Evolutionary conservation across 129 eudicot species (phyloP).

Genomic region (Flaveria ramosissima): DNA sequence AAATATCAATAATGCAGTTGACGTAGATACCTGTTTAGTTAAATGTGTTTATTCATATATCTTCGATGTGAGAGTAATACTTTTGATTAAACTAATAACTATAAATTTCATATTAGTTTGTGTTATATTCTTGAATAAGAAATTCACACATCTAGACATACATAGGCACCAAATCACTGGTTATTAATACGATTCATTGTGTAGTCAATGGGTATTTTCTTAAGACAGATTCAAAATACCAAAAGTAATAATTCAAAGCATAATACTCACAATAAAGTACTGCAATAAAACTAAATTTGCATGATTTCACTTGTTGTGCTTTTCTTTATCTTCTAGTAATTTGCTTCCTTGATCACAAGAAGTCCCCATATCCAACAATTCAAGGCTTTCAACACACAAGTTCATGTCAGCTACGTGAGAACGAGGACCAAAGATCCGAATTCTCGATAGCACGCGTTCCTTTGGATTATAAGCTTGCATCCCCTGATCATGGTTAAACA

Average conservation of each 20-base stretch:
- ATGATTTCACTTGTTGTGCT: not conserved
- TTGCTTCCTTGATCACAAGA: not conserved
- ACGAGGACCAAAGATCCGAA: not conserved
- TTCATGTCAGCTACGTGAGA: not conserved
- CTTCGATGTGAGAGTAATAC: too few species aligned
- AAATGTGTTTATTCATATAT: too few species aligned
- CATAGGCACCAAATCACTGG: too few species aligned
- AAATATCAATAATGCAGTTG: too few species aligned
- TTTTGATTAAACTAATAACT: too few species aligned
- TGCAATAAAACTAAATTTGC: not conserved
- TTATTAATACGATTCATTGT: too few species aligned
- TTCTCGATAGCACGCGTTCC: not conserved
- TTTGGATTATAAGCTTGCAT: not conserved
- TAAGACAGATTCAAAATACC: not conserved
- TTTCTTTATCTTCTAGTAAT: not conserved
- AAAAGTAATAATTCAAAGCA: not conserved
- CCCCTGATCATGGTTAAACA: not conserved
- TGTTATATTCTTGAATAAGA: too few species aligned
- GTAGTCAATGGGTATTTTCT: too few species aligned
- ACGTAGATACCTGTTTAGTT: too few species aligned
- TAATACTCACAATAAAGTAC: not conserved
- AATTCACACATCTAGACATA: too few species aligned
- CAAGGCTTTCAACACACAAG: not conserved
- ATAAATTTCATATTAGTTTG: too few species aligned
- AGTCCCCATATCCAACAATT: not conserved